Evolutionary conservation across 805 yeast genomes (phyloP).

Genomic region (Starmerella scarabaei): DNA sequence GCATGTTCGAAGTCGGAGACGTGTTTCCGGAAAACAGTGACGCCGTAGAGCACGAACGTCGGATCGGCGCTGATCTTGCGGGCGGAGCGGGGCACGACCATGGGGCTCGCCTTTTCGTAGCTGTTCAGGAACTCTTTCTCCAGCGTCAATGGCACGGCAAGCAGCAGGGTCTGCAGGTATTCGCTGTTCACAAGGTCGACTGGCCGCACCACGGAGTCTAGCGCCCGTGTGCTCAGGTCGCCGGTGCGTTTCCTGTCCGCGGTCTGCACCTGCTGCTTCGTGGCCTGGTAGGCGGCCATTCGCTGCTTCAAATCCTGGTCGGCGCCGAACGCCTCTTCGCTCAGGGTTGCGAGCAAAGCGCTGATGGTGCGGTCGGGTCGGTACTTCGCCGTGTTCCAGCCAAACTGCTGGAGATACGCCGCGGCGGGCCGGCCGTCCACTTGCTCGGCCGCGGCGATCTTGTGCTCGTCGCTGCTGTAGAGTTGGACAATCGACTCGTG

Average conservation of each 20-base stretch:
- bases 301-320: constrained; percentile 75
- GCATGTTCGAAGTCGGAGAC: constrained; percentile 53
- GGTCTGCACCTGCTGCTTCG: constrained; percentile 66
- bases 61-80: constrained; percentile 52
- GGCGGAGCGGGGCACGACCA: constrained; percentile 91
- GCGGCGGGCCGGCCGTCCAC: constrained; percentile 43
- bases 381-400: constrained; percentile 81
- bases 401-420: constrained; percentile 58
- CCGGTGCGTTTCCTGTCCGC: constrained; percentile 91
- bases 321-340: constrained; percentile 66
- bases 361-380: constrained; percentile 72
- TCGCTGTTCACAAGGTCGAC: constrained; percentile 81
- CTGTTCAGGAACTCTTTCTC: constrained; percentile 46
- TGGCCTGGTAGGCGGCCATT: constrained; percentile 62
- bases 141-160: constrained; percentile 70
- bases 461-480: constrained; percentile 29
- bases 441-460: constrained; percentile 37
- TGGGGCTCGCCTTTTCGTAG: constrained; percentile 65
- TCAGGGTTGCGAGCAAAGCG: constrained; percentile 54
- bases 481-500: constrained; percentile 49
- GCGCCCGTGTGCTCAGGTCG: constrained; percentile 76
- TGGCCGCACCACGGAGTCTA: constrained; percentile 76
- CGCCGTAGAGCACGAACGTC: constrained; percentile 61
- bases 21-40: constrained; percentile 74
- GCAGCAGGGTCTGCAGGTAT: constrained; percentile 67